Conservation (phyloP, 1,284 basidiomycete species). For the Ceratobasidium sp. region DNA sequence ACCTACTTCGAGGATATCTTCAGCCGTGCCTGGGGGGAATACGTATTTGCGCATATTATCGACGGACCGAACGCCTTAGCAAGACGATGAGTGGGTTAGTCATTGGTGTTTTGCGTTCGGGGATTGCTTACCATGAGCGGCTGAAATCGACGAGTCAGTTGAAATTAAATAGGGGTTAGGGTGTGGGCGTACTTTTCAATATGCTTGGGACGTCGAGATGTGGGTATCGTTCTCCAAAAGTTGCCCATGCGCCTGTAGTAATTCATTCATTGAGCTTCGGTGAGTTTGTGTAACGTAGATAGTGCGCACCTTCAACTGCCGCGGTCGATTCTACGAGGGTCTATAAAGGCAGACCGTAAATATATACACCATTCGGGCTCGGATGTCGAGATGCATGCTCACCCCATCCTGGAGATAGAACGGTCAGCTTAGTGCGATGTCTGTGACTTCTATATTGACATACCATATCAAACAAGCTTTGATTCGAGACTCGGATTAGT, state of each 20-base stretch:
- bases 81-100: neutral
- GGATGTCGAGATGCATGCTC: neutral
- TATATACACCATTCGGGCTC: neutral
- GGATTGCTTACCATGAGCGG: conserved; percentile 25
- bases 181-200: conserved; percentile 36
- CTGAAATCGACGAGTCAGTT: conserved; percentile 7
- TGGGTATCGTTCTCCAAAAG: conserved; percentile 46
- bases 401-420: conserved; percentile 23
- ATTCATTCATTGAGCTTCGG: neutral
- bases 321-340: conserved; percentile 49
- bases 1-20: conserved; percentile 10
- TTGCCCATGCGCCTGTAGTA: conserved; percentile 45
- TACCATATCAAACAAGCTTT: conserved; percentile 42
- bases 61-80: conserved; percentile 48
- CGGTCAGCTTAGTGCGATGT: neutral
- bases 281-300: neutral
- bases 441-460: neutral
- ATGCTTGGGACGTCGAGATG: conserved; percentile 47
- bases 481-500: conserved; percentile 4
- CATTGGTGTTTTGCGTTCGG: neutral
- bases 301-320: conserved; percentile 39
- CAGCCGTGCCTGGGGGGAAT: conserved; percentile 27
- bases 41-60: conserved; percentile 46
- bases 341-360: conserved; percentile 25
- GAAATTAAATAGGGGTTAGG: neutral